Evolutionary conservation across 495 filamentous ascomycete genomes (phyloP), one percentile per base, ranked within the genome.

Genomic region (Cetradonia linearis): DNA sequence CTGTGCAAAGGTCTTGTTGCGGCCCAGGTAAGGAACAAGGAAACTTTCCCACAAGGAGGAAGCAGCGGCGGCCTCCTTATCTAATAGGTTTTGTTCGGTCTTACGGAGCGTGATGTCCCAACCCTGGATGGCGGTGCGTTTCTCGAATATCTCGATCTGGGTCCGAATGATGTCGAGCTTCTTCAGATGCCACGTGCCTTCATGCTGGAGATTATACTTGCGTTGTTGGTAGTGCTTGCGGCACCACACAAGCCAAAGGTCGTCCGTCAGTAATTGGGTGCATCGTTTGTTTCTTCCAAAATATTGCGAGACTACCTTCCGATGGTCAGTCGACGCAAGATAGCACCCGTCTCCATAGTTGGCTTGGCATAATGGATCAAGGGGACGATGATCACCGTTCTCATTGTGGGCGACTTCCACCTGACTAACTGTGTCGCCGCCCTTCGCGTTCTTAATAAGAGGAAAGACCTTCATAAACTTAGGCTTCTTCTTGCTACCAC

Each of bases 251-350:
- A 86, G 77, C 87, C 86, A 92, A 18, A 86, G 74, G 1, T 77
- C 59, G 0, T 75, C 63, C 0, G 87, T 86, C 46, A 95, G 84
- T 5, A 73, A 70, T 18, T 83, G 79, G 0, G 90, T 94, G 44
- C 79, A 81, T 1, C 74, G 71, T 71, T 95, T 95, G 76, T 95
- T 95, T 14, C 90, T 80, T n/a, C 90, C 90, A 66, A 95, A 93
- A 61, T 91, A 77, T 63, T 95, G 87, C 0, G 87, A 90, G 34
- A 94, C 83, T 9, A 86, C 78, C 68, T 95, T 95, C 37, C 90
- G 81, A n/a, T 63, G 50, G 31, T 65, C 60, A 5, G 46, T 25
- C 27, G 63, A 65, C 6, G 44, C 42, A 46, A 31, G 5, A 50
- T 53, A 40, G 54, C 33, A 31, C n/a, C 30, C 33, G 31, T 31